These are phyloP conservation scores for Fusarium buharicum DNA, from an alignment of 2,329 filamentous ascomycete genomes.

Conservation along the genomic window DNA sequence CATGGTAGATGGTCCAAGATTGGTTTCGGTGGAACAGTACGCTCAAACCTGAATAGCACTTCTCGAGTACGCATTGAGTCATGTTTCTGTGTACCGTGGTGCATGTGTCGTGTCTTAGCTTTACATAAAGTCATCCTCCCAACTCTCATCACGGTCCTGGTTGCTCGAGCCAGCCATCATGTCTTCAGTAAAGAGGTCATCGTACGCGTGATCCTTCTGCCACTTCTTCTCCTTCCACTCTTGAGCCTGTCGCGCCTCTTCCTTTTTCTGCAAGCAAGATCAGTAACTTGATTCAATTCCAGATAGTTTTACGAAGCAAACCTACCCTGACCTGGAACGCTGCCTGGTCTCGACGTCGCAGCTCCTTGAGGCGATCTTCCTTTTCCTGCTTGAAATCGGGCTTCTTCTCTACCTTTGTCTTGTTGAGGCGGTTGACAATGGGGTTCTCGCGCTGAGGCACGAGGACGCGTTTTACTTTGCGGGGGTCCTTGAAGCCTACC, in stretches of 20 bases:
- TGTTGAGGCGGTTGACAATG: slow-evolving; percentile 97
- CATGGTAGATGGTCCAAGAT: background rate
- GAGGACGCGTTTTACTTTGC: slow-evolving; percentile 82
- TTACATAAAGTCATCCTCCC: slow-evolving; percentile 94
- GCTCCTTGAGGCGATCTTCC: slow-evolving; percentile 77
- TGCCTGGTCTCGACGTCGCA: slow-evolving; percentile 77
- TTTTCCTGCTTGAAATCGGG: slow-evolving; percentile 86
- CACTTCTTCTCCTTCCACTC: slow-evolving; percentile 90
- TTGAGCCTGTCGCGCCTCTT: slow-evolving; percentile 76
- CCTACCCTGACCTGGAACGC: slow-evolving; percentile 70
- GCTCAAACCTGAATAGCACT: background rate
- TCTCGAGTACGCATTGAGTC: slow-evolving; percentile 2
- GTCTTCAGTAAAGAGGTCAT: slow-evolving; percentile 88
- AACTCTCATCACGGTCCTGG: slow-evolving; percentile 80
- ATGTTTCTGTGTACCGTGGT: background rate
- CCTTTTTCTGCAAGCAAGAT: slow-evolving; percentile 69
- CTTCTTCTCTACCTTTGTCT: slow-evolving; percentile 89
- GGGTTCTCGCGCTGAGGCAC: slow-evolving; percentile 84
- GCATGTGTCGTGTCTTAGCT: background rate
- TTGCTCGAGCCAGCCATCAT: slow-evolving; percentile 83
- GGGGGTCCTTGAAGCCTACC: slow-evolving; percentile 91
- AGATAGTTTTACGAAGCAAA: background rate
- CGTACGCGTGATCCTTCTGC: slow-evolving; percentile 98
- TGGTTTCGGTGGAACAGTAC: background rate
- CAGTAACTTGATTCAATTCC: background rate